Evolutionary conservation across 2,329 filamentous ascomycete genomes (phyloP).

Genomic region (Clarireedia monteithiana): DNA sequence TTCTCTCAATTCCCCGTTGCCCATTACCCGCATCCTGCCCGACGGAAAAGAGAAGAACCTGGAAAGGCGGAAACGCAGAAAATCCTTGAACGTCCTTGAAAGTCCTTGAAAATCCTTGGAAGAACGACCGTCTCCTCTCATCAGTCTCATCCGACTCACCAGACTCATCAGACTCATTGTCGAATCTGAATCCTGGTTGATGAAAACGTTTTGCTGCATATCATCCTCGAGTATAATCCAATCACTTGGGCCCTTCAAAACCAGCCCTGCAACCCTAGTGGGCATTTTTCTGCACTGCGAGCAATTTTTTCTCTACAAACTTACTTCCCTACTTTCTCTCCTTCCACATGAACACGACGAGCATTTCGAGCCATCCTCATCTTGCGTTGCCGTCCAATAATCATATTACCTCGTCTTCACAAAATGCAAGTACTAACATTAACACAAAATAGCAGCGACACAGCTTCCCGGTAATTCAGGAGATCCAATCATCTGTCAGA

Average conservation of each 20-base stretch:
- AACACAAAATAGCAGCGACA: neutral
- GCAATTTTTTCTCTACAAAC: neutral
- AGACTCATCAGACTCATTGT: neutral
- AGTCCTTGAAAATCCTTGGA: neutral
- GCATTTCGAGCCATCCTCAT: neutral
- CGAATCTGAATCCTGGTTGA: neutral
- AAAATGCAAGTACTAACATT: neutral
- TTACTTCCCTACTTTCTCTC: neutral
- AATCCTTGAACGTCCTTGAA: neutral
- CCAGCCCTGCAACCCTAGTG: conserved; percentile 3
- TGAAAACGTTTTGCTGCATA: neutral
- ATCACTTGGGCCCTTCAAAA: conserved; percentile 2
- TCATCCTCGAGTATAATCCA: conserved; percentile 4
- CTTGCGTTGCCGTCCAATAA: neutral
- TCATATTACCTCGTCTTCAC: neutral
- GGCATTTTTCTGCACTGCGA: neutral
- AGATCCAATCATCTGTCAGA: neutral
- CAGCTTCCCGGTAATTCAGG: neutral
- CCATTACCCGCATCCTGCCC: neutral
- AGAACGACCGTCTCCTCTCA: neutral
- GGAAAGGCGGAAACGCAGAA: neutral
- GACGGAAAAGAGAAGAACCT: neutral
- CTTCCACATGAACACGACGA: neutral
- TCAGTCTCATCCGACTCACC: neutral
- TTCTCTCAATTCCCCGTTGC: neutral